Evolutionary conservation across 768 basidiomycete genomes (phyloP).

Genomic region (Boletus eberwhitei): DNA sequence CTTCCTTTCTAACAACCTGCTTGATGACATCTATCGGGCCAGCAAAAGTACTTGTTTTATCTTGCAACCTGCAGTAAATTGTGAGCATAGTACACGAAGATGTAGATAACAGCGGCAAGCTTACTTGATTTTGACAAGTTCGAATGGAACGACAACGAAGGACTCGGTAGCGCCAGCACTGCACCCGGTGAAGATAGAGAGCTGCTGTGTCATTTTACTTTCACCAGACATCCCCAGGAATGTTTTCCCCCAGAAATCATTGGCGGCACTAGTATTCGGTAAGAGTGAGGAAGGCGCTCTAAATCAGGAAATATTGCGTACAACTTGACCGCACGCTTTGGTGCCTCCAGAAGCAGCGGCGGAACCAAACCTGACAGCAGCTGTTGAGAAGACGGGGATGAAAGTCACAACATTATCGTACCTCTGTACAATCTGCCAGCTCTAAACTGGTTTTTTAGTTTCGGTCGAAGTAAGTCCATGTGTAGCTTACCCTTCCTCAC

Average conservation of each 20-base stretch:
- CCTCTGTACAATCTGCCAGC: constrained; percentile 86
- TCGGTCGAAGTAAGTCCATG: background rate
- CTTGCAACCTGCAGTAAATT: constrained; percentile 63
- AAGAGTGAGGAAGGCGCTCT: background rate
- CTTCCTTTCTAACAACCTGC: constrained; percentile 73
- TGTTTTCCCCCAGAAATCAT: constrained; percentile 95
- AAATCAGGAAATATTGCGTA: constrained; percentile 33
- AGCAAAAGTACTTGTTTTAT: constrained; percentile 84
- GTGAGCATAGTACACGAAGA: background rate
- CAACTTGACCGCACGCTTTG: constrained; percentile 98
- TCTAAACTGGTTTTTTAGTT: constrained; percentile 37
- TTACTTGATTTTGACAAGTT: constrained; percentile 86
- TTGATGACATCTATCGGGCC: constrained; percentile 91
- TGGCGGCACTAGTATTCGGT: constrained; percentile 54
- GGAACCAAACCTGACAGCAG: constrained; percentile 74
- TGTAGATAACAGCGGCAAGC: constrained; percentile 19
- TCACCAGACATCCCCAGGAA: constrained; percentile 62
- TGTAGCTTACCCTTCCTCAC: constrained; percentile 77
- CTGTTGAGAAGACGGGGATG: background rate
- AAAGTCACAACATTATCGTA: constrained; percentile 22
- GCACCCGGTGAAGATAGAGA: constrained; percentile 91
- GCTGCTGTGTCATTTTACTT: constrained; percentile 78
- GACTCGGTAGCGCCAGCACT: constrained; percentile 95
- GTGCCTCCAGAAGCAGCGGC: constrained; percentile 92
- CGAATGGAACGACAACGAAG: constrained; percentile 94